Conservation (phyloP, 2,329 filamentous ascomycete species). For the Penicillium sp. region DNA sequence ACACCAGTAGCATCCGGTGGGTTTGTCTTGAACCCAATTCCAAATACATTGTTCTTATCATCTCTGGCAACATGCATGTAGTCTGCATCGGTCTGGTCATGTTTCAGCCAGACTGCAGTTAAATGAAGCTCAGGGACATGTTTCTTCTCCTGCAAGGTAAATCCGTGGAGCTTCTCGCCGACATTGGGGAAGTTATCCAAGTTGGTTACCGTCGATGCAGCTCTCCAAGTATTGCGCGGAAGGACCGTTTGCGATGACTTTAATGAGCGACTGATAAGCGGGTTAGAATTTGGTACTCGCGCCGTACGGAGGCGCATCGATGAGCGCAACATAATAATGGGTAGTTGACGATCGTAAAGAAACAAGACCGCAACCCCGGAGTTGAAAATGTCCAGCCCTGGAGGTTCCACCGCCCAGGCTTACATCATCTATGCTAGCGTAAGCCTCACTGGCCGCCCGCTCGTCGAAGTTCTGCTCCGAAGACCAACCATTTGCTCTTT, state of each 20-base stretch:
- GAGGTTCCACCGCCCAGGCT: background rate
- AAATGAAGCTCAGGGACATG: constrained; percentile 90
- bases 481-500: constrained; percentile 5
- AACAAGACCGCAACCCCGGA: background rate
- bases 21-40: constrained; percentile 98
- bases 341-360: background rate
- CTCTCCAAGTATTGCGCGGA: constrained; percentile 16
- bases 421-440: constrained; percentile 7
- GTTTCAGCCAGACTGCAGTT: constrained; percentile 78
- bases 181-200: constrained; percentile 65
- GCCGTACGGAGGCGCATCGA: constrained; percentile 23
- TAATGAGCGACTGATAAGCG: constrained; percentile 15
- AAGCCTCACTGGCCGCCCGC: constrained; percentile 6
- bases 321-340: constrained; percentile 28
- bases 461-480: constrained; percentile 9
- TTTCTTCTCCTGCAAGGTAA: constrained; percentile 79
- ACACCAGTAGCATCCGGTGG: constrained; percentile 92
- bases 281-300: constrained; percentile 18
- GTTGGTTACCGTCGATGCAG: constrained; percentile 59
- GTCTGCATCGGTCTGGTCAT: constrained; percentile 91
- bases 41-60: constrained; percentile 98
- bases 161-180: constrained; percentile 83
- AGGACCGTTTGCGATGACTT: constrained; percentile 12
- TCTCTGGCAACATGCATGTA: constrained; percentile 92
- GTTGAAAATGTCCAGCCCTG: constrained; percentile 6